Evolutionary conservation across 208 protist species (phyloP), one percentile per base, ranked within the genome.

Genomic region (Trypanosoma scelopori): DNA sequence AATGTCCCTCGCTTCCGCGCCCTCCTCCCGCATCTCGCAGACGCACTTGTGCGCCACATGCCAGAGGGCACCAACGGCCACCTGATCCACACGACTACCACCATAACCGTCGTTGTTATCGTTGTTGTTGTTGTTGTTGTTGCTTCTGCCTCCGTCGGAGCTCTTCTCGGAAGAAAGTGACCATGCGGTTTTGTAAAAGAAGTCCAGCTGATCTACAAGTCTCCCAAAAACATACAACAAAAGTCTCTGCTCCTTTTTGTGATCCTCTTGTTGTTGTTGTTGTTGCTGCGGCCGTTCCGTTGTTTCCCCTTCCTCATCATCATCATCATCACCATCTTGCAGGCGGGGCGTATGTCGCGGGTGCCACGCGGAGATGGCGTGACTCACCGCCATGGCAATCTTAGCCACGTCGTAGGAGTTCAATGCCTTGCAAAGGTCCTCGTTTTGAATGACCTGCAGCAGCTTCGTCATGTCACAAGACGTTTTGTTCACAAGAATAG

Each of bases 321-420:
- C 32, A 48, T 15, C 15, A 25, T 48, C n/a, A 25, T 48, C 20
- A 6, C 12, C 45, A n/a, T 48, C 20, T n/a, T 48, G 45, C 45
- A 22, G 5, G 42, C 18, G 9, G 9, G 9, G 9, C 5, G 9
- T 11, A 37, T 9, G 32, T 37, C 4, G 25, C 32, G 23, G 23
- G 32, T 53, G 3, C 57, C 43, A 30, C 25, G 35, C 51, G 16
- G 43, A 18, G 43, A 64, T 18, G n/a, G 37, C 49, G 20, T 51
- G n/a, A 64, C 67, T 72, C 15, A 76, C 3, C 9, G 64, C 53
- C 46, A 50, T 60, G 13, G 56, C 46, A 35, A 76, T 66, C 30
- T 76, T 76, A 11, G 71, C 60, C 22, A 76, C 64, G 48, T 76
- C 71, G 25, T 76, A 76, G 6, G 51, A 64, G 52, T 76, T 76